phyloP scores from a whole-genome alignment of 441 rosid species.

The Codiaeum variegatum region DNA sequence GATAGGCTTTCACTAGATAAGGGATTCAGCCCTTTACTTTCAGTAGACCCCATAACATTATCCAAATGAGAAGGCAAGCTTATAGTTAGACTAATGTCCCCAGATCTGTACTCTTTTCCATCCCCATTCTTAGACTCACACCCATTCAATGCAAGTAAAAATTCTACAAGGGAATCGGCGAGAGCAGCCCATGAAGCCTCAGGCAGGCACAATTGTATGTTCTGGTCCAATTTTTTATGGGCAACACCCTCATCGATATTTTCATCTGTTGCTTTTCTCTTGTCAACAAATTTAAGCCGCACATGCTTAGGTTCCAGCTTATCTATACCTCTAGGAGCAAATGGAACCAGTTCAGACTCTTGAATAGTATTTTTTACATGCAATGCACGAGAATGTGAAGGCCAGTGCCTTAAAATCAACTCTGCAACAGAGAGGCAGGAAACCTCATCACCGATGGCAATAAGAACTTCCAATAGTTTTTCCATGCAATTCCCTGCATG shows the following conservation, averaged over 20 bases:
- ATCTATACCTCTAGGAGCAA: slow-evolving; percentile 96
- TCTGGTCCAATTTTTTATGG: slow-evolving; percentile 53
- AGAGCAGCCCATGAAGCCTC: slow-evolving; percentile 83
- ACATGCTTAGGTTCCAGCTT: slow-evolving; percentile 83
- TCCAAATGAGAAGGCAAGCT: slow-evolving; percentile 44
- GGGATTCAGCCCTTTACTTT: slow-evolving; percentile 38
- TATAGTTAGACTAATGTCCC: slow-evolving; percentile 67
- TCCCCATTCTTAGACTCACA: slow-evolving; percentile 31
- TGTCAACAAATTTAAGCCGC: slow-evolving; percentile 83
- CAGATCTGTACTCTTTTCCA: slow-evolving; percentile 45
- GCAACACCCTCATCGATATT: slow-evolving; percentile 44
- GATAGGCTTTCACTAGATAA: slow-evolving; percentile 38
- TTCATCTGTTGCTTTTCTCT: slow-evolving; percentile 69
- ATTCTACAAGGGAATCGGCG: slow-evolving; percentile 59
- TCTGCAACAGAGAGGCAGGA: slow-evolving; percentile 94
- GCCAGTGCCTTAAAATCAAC: slow-evolving; percentile 96
- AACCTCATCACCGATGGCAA: slow-evolving; percentile 98
- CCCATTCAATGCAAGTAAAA: slow-evolving; percentile 52
- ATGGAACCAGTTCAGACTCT: slow-evolving; percentile 72
- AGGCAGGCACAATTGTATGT: slow-evolving; percentile 47
- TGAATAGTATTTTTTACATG: slow-evolving; percentile 75
- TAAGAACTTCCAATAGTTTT: slow-evolving; percentile 96
- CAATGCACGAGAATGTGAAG: slow-evolving; percentile 95
- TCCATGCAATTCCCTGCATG: slow-evolving; percentile 98
- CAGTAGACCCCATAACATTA: slow-evolving; percentile 35